Evolutionary conservation across 805 yeast genomes (phyloP).

Genomic region (Kuraishia cidri): DNA sequence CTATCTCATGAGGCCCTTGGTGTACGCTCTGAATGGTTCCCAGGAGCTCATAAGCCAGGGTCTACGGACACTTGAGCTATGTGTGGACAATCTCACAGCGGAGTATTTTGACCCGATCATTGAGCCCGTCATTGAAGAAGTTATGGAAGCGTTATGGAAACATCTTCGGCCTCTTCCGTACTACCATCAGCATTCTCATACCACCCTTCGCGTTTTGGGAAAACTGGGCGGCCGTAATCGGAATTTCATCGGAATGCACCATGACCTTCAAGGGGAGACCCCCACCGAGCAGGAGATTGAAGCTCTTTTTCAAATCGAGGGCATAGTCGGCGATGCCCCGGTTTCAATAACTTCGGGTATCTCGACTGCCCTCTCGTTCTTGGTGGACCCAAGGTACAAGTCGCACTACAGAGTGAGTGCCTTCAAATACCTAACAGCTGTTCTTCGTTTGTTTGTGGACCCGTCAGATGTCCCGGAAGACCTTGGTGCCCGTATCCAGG

Average conservation of each 20-base stretch:
- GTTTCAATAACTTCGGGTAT: constrained; percentile 81
- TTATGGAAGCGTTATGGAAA: constrained; percentile 88
- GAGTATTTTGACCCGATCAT: constrained; percentile 96
- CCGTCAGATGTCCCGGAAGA: constrained; percentile 37
- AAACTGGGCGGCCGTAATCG: constrained; percentile 95
- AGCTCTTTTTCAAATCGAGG: constrained; percentile 65
- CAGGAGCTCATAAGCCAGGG: constrained; percentile 95
- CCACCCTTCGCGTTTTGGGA: constrained; percentile 87
- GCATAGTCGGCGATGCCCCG: constrained; percentile 51
- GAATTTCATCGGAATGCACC: constrained; percentile 69
- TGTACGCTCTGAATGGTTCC: constrained; percentile 80
- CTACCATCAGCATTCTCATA: constrained; percentile 91
- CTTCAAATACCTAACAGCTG: constrained; percentile 57
- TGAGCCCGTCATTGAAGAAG: constrained; percentile 92
- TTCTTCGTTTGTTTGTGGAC: constrained; percentile 62
- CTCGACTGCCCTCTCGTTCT: constrained; percentile 63
- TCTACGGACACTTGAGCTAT: constrained; percentile 83
- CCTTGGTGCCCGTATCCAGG: constrained; percentile 32
- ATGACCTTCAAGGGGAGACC: constrained; percentile 47
- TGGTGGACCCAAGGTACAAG: constrained; percentile 59
- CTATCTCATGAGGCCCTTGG: constrained; percentile 84
- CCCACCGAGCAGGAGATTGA: constrained; percentile 55
- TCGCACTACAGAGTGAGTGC: constrained; percentile 71
- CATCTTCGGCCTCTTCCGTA: constrained; percentile 89
- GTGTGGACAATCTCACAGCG: constrained; percentile 94